Conservation (phyloP, 768 basidiomycete species). For the Kwoniella heveanensis region DNA sequence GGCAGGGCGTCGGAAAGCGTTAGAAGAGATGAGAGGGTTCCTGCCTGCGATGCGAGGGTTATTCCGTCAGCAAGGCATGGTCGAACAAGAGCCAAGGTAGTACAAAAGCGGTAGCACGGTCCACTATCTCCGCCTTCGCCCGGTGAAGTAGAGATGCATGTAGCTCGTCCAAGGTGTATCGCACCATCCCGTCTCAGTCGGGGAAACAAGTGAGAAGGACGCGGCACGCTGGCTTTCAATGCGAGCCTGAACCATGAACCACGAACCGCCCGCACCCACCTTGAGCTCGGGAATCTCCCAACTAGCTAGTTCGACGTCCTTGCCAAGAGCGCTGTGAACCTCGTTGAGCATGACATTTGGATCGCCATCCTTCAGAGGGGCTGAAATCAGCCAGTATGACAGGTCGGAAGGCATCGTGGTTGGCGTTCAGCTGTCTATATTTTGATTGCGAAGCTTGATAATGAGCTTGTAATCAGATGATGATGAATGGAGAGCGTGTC, state of each 20-base stretch:
- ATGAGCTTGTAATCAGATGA: conserved; percentile 1
- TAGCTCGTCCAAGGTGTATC: no score
- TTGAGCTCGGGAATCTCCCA: conserved; percentile 85
- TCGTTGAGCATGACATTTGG: conserved; percentile 74
- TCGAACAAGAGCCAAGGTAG: no score
- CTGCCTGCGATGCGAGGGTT: conserved; percentile 63
- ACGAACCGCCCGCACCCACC: no score
- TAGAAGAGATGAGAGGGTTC: conserved; percentile 86
- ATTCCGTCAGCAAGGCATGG: conserved; percentile 1
- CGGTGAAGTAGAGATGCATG: no score
- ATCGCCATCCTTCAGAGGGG: conserved; percentile 78
- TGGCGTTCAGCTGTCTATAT: no score
- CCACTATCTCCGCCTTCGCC: no score
- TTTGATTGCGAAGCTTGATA: no score
- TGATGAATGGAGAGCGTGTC: conserved; percentile 5
- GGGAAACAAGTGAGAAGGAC: no score
- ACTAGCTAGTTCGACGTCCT: conserved; percentile 63
- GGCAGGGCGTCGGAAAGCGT: conserved; percentile 87
- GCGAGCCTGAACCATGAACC: no score
- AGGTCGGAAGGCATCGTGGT: conserved; percentile 86
- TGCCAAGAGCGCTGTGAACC: conserved; percentile 62
- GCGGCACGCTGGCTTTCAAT: no score
- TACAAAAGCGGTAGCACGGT: no score
- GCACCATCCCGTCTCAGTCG: no score
- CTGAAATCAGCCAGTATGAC: conserved; percentile 87